Evolutionary conservation across 805 yeast genomes (phyloP), one percentile per base, ranked within the genome.

Genomic region (Torulaspora indica): DNA sequence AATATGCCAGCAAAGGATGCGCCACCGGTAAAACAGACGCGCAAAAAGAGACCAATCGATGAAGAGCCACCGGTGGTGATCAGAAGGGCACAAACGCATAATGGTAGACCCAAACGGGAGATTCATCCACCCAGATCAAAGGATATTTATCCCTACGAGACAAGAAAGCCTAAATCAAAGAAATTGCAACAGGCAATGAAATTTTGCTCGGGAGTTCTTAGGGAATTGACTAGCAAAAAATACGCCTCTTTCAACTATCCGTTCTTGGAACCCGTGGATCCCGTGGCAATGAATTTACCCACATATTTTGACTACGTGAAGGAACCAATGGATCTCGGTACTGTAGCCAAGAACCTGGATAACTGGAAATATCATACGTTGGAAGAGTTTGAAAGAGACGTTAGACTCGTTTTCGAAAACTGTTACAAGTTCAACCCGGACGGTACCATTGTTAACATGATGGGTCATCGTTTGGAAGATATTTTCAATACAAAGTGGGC

Each of bases 91-190:
- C 79, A 84, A 25, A 73, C 76, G 5, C 79, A 82, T 18, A 85
- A 81, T 41, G 93, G 90, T 24, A 76, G 98, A 54, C 98, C 98
- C 30, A 91, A 91, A 67, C 79, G 98, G 54, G 93, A 88, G 54
- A 88, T 93, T 38, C 97, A 90, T 63, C 98, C 98, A 3, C 98
- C 98, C 42, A 83, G 85, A 60, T 86, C 96, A 25, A 87, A 87
- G 60, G 97, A 93, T 62, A 78, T 90, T 64, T 66, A 64, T 46
- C 95, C 95, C 3, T 88, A 87, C 58, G 96, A 89, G 58, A 80
- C 80, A 42, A 47, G 58, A 25, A 59, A 60, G 42, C 98, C 98
- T 36, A 78, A 95, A 53, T 86, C 86, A 68, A 90, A 91, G 77
- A 91, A 88, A 71, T 81, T 74, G 60, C 95, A 91, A 31, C 84